A percentile compares a stretch with the other conserved stretches of the same genome.
Evolutionary conservation across 345 rosid species (phyloP).

Genomic region (Gossypium rotundifolium): DNA sequence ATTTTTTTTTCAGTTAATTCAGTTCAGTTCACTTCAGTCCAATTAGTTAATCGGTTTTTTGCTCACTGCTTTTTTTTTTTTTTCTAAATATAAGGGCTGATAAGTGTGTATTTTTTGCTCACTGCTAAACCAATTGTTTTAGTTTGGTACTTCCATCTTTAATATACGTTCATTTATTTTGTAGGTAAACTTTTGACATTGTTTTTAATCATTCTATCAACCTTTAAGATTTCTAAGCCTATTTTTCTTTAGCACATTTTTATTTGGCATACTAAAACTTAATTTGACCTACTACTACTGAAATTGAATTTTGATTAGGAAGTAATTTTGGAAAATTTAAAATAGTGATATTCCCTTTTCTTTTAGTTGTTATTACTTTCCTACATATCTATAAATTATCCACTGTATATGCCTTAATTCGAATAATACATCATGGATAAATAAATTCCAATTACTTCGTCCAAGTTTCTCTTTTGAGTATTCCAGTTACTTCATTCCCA

Average conservation of each 20-base stretch:
- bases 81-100: no score
- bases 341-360: not conserved
- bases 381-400: not conserved
- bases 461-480: not conserved
- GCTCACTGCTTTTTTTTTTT: no score
- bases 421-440: not conserved
- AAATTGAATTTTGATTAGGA: not conserved
- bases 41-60: no score
- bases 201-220: not conserved
- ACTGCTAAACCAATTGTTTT: not conserved
- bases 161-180: not conserved
- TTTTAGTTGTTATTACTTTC: not conserved
- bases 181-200: not conserved
- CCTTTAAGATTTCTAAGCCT: not conserved
- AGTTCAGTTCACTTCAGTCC: no score
- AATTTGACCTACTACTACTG: not conserved
- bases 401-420: not conserved
- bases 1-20: no score
- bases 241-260: not conserved
- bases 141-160: not conserved
- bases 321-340: not conserved
- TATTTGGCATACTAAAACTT: not conserved
- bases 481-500: not conserved
- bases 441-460: not conserved
- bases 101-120: no score